A percentile compares a stretch with the other conserved stretches of the same genome.
Evolutionary conservation across 768 basidiomycete genomes (phyloP).

Genomic region (Exidia glandulosa): DNA sequence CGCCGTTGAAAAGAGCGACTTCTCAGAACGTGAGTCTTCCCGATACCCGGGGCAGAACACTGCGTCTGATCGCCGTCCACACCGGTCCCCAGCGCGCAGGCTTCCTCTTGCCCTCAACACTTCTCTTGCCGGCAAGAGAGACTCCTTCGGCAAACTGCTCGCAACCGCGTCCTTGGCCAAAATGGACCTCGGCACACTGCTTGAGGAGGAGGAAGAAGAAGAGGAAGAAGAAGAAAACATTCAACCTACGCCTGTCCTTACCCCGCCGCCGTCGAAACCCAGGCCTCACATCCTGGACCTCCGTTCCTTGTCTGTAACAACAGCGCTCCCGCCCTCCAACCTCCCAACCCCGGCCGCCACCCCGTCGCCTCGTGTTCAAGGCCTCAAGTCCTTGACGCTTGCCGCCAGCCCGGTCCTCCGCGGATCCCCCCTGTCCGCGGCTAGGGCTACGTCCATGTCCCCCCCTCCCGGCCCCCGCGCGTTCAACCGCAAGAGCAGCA

Average conservation of each 20-base stretch:
- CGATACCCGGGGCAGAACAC: too few species aligned
- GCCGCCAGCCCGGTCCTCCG: constrained; percentile 9
- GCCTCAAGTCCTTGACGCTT: constrained; percentile 45
- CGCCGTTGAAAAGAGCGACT: background rate
- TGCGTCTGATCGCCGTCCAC: background rate
- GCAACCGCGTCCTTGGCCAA: constrained; percentile 50
- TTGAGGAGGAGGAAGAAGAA: constrained; percentile 84
- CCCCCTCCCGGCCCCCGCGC: constrained; percentile 16
- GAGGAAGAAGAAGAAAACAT: constrained; percentile 36
- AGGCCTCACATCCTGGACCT: constrained; percentile 54
- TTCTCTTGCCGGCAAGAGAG: constrained; percentile 52
- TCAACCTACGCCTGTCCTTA: background rate
- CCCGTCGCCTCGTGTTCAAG: constrained; percentile 32
- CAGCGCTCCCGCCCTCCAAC: constrained; percentile 4
- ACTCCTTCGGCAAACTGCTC: constrained; percentile 68
- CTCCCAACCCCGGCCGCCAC: constrained; percentile 37
- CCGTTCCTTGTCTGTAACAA: constrained; percentile 47
- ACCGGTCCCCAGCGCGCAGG: background rate
- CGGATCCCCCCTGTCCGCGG: background rate
- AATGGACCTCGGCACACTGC: constrained; percentile 65
- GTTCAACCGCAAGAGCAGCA: constrained; percentile 48
- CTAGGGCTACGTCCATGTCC: constrained; percentile 19
- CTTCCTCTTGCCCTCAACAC: constrained; percentile 23
- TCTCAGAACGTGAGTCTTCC: background rate
- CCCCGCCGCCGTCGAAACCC: constrained; percentile 16